Percentiles rank a stretch among this genome's conserved stretches.
phyloP scores from a whole-genome alignment of 1,284 basidiomycete genomes.

The Papiliotrema flavescens region DNA sequence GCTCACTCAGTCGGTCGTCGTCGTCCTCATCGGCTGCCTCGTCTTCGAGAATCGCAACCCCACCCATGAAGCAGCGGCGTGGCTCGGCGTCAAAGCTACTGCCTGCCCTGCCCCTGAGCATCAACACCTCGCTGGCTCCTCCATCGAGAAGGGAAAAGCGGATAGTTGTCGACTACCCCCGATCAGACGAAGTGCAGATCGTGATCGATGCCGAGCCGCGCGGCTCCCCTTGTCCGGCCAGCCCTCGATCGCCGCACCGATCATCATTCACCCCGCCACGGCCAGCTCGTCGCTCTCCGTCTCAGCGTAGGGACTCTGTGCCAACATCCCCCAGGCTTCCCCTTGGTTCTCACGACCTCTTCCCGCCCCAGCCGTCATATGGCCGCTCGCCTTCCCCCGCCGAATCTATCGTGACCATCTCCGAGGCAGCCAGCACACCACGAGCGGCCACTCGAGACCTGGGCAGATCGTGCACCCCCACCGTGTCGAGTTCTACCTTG shows the following conservation, averaged over 20 bases:
- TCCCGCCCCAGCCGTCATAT: conserved; percentile 13
- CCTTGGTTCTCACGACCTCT: conserved; percentile 4
- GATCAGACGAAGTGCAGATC: not conserved
- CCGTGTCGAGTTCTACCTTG: not conserved
- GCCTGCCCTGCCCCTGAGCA: conserved; percentile 18
- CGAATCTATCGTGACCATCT: conserved; percentile 25
- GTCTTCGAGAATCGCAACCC: conserved; percentile 7
- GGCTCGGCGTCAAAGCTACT: conserved; percentile 13
- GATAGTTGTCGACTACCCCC: conserved; percentile 4
- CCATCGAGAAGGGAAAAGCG: conserved; percentile 2
- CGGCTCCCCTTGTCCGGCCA: not conserved
- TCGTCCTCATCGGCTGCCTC: conserved; percentile 10
- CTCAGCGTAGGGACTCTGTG: not conserved
- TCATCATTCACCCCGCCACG: conserved; percentile 2
- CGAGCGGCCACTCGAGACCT: not conserved
- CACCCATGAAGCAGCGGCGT: conserved; percentile 3
- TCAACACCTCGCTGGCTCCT: conserved; percentile 1
- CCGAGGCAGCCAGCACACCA: conserved; percentile 7
- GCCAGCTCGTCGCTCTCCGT: conserved; percentile 7
- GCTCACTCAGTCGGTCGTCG: conserved; percentile 3
- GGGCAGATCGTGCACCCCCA: not conserved
- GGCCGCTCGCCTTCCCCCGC: conserved; percentile 17
- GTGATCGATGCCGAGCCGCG: not conserved
- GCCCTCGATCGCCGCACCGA: not conserved
- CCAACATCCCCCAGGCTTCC: not conserved